A percentile compares a stretch with the other conserved stretches of the same genome.
These are phyloP conservation scores for Fusarium goolgardi DNA, from an alignment of 2,329 filamentous ascomycete species.

Conservation along the genomic window DNA sequence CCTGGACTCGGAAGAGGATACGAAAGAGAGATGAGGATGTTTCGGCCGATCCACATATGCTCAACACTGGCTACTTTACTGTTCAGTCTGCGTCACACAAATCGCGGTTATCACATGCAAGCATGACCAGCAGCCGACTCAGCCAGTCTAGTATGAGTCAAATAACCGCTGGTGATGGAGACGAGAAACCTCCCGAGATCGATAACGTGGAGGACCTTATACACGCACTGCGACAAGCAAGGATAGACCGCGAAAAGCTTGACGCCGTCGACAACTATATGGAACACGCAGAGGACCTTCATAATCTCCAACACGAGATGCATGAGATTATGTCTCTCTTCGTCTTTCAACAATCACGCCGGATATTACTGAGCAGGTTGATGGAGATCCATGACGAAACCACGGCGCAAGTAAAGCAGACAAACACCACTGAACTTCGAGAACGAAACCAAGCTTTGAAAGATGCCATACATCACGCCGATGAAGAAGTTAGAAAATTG, in stretches of 20 bases:
- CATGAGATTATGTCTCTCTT: constrained; percentile 87
- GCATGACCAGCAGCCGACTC: constrained; percentile 50
- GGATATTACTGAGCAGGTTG: constrained; percentile 78
- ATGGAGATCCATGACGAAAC: constrained; percentile 67
- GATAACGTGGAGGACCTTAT: constrained; percentile 76
- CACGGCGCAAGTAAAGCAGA: constrained; percentile 52
- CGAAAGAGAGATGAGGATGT: constrained; percentile 64
- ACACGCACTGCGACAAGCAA: constrained; percentile 72
- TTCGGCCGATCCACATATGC: constrained; percentile 69
- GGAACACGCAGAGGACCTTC: constrained; percentile 80
- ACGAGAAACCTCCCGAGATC: constrained; percentile 69
- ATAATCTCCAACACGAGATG: constrained; percentile 80
- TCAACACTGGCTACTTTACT: constrained; percentile 83
- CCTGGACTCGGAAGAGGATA: constrained; percentile 86
- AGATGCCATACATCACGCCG: constrained; percentile 78
- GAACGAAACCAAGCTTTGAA: constrained; percentile 74
- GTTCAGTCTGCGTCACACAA: constrained; percentile 68
- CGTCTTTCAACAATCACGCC: constrained; percentile 88
- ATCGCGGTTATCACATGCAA: constrained; percentile 49
- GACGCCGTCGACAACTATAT: constrained; percentile 85
- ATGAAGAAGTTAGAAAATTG: constrained; percentile 81
- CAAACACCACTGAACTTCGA: constrained; percentile 50
- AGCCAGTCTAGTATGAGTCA: constrained; percentile 55
- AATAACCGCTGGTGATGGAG: constrained; percentile 55
- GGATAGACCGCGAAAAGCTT: constrained; percentile 92